Base-by-base conservation (phyloP, 441 rosid genomes). In the Mallotus repandus region DNA sequence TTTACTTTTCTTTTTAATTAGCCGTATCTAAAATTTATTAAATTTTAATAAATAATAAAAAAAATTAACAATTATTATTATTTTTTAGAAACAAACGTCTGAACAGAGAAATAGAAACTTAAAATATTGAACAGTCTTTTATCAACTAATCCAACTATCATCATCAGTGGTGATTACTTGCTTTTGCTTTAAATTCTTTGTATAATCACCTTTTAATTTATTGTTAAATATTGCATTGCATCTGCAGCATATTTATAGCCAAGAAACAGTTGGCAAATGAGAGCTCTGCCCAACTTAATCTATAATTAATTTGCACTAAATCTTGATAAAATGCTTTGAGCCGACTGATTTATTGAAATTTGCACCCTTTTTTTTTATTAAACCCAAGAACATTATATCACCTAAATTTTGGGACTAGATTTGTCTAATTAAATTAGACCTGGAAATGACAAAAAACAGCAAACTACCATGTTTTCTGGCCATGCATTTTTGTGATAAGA, bases 401-500 rank as follows among this genome's bases (percentile, higher is more conserved):
- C 74, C 74, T 71, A 9, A 60, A 71, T 16, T 71, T 63, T 22
- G 29, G 63, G 53, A 11, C 41, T 35, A 35, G 3, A 35, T 35
- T 35, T 35, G 41, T 35, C 41, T 35, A 35, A 35, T 8, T 7
- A 25, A 21, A 45, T 13, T 57, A 55, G 15, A 55, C 58, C 8
- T 16, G 58, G 22, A 55, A 56, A 38, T 55, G 62, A 41, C 62
- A 45, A 18, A 6, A 32, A 6, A 32, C 55, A 18, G 54, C 35
- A 54, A 41, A 49, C 29, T 21, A 29, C 66, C 69, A 38, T 52
- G 32, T 53, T 43, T 71, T 49, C 58, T 6, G 74, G 58, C 29
- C 50, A 57, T 69, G 72, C 38, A 46, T 70, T 35, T 35, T 35
- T 35, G 41, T 45, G 65, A 45, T 53, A 56, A 7, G 74, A 63